Base-by-base conservation (phyloP, 2,329 filamentous ascomycete species). In the Ophiostoma sp. region DNA sequence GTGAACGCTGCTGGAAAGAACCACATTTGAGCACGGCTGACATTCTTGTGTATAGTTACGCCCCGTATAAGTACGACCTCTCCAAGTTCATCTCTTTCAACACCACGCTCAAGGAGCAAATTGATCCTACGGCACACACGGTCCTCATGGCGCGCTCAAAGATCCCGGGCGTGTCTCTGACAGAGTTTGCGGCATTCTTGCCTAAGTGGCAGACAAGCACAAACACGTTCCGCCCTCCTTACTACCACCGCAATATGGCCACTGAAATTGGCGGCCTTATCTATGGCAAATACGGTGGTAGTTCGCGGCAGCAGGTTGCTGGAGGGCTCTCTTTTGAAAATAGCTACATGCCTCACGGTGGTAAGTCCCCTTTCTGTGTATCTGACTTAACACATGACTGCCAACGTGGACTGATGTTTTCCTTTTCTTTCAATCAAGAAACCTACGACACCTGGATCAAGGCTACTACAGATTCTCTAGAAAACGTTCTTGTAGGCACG, bases 181-280 rank as follows among this genome's bases (percentile, higher is more conserved):
- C 83, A 0, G 88, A 90, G 76, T 89, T 90, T 71, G 81, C 89
- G 60, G 85, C 87, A 75, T 90, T 90, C 75, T 84, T 86, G 0
- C 86, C 87, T 0, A 81, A 86, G 18, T 90, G 87, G 87, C 81
- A 87, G 14, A 85, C 88, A 1, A 82, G 83, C 0, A 82, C 84
- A 64, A 82, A 83, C 69, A 89, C 87, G 0, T 89, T 87, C 77
- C 81, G 87, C 0, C 85, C 85, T 0, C 87, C 87, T 0, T 89
- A 87, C 76, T 90, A 88, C 75, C 87, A 89, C 74, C 81, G 85
- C 60, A 87, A 87, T 74, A 81, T 80, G 52, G 84, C 83, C 45
- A 81, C 82, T 0, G 85, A 87, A 72, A 79, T 86, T 68, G 83
- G 85, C 82, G 84, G 83, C 0, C 76, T 85, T 18, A 80, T 84